Evolutionary conservation across 257 asterid species (phyloP), one percentile per base, ranked within the genome.

Genomic region (Nicotiana tabacum): DNA sequence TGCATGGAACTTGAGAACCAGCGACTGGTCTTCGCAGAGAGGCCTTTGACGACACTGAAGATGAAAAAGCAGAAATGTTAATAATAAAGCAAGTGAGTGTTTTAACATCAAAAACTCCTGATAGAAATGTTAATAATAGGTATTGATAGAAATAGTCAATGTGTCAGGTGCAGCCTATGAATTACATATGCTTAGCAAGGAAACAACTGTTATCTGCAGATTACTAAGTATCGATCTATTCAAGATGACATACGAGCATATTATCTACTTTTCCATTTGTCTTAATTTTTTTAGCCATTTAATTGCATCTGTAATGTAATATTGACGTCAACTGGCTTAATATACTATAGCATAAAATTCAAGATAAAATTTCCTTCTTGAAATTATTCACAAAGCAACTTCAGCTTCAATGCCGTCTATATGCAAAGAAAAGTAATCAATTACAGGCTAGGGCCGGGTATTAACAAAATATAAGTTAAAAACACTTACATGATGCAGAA

Each of bases 1-100:
- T 92, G 82, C 89, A 83, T 81, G 84, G 87, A 69, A 95, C 83
- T 84, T 91, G 98, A 84, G 98, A 95, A 68, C 98, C 98, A n/a
- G 98, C 98, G 80, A 89, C 83, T 10, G 98, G 99, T 84, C 93
- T 91, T 83, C 83, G 90, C 77, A 91, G 76, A 77, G 90, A 72
- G 65, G 89, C 86, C 89, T 91, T 95, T 65, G 94, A 88, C 10
- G 91, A 78, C 77, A 94, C 98, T 93, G 88, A 85, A 83, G 5
- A 21, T 46, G 85, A 53, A 78, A 80, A 8, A 39, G 17, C 82
- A 78, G 13, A 78, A 48, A 84, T 32, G 79, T 7, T n/a, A 77
- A 58, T 70, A 78, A 55, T 9, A 7, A 21, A 64, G 37, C 4
- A 35, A 29, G n/a, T 37, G 18, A 62, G 12, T 33, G 35, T 24